Evolutionary conservation across 257 asterid species (phyloP), one percentile per base, ranked within the genome.

Genomic region (Solanum chilense): DNA sequence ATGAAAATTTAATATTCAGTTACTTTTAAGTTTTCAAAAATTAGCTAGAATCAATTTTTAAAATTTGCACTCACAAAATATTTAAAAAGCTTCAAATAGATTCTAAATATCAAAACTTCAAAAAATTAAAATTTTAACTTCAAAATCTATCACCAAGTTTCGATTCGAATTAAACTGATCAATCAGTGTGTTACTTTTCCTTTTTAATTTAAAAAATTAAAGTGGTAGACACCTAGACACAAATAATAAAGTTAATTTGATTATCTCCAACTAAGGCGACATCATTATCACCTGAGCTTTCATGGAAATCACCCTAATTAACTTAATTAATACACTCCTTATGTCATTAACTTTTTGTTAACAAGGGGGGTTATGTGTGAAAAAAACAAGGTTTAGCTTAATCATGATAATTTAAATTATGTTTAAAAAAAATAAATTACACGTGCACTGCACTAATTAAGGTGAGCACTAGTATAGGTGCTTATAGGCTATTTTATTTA

Each of bases 361-460:
- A 71, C 45, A 70, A 45, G 39, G 44, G 29, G 56, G n/a, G 41
- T 20, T 39, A 76, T 20, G 75, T 41, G 45, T 70, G 88, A 86
- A 49, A 83, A 77, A 86, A 86, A 82, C 39, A 81, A 84, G 35
- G 88, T 84, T 86, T 85, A 58, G 31, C n/a, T 15, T 47, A 85
- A 70, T 25, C 9, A 86, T 37, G 86, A 82, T 87, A 37, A 56
- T 74, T 70, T 44, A 76, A 64, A 88, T 88, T 52, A 89, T 86
- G 83, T 66, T 42, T 45, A 1, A 6, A 49, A 11, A 49, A 69
- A 64, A 29, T 29, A 29, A 56, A 27, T 42, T 85, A 75, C 89
- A 85, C 83, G 81, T 88, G 91, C 85, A 35, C 23, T 86, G 90
- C 88, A 86, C 88, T 87, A 58, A 58, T 56, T 56, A 25, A 74